Percentiles rank a stretch among this genome's conserved stretches.
phyloP scores from a whole-genome alignment of 139 green algal genomes.

The Haematococcus lacustris region DNA sequence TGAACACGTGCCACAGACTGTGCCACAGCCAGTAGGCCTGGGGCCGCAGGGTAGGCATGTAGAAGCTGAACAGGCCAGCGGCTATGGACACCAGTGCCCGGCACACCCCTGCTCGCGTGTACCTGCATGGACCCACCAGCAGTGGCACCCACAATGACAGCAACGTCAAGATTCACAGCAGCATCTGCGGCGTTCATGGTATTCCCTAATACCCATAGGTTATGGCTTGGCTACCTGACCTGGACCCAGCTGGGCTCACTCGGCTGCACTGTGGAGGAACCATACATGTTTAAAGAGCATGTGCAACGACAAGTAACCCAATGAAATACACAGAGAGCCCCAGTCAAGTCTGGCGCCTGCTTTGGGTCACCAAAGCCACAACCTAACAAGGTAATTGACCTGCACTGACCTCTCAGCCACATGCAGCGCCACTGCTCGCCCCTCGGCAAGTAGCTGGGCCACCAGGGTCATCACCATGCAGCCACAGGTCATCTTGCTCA shows the following conservation, averaged over 20 bases:
- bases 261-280: no score
- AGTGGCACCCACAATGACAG: neutral
- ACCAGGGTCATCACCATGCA: no score
- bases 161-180: neutral
- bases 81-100: slow-evolving; percentile 1
- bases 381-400: no score
- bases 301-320: no score
- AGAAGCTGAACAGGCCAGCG: neutral
- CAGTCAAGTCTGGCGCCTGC: no score
- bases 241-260: neutral
- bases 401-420: no score
- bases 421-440: no score
- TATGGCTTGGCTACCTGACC: neutral
- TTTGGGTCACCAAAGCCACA: no score
- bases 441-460: no score
- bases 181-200: neutral
- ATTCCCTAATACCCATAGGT: neutral
- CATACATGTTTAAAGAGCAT: no score
- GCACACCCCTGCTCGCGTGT: neutral
- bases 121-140: neutral
- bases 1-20: slow-evolving; percentile 1
- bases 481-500: no score
- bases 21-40: slow-evolving; percentile 1
- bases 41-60: neutral
- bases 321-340: no score